These are phyloP conservation scores for Spizellomyces punctatus DNA, from an alignment of 192 early-diverging fungal genomes.

Conservation along the genomic window DNA sequence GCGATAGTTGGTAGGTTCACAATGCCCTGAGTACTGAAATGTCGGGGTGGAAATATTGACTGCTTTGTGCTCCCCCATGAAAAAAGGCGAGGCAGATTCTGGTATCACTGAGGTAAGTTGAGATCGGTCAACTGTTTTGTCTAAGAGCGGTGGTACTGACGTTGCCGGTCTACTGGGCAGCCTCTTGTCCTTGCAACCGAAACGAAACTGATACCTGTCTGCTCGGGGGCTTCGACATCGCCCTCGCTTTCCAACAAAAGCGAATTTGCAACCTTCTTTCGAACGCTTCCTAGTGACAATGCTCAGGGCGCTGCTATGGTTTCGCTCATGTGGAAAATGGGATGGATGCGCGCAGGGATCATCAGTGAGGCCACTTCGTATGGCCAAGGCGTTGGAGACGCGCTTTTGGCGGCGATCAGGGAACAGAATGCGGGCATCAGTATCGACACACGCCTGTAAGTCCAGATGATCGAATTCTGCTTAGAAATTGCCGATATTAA, in stretches of 20 bases:
- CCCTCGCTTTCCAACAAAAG: conserved; percentile 28
- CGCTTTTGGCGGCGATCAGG: not conserved
- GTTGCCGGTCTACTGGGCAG: not conserved
- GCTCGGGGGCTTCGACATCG: conserved; percentile 38
- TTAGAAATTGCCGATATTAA: not conserved
- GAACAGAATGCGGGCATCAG: not conserved
- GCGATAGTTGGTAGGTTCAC: not conserved
- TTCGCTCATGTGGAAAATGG: conserved; percentile 12
- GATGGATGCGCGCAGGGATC: conserved; percentile 26
- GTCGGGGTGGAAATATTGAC: too few species aligned
- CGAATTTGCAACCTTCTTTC: conserved; percentile 44
- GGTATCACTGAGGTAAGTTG: not conserved
- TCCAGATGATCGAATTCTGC: not conserved
- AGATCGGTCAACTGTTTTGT: too few species aligned
- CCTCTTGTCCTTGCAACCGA: not conserved
- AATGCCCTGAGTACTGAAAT: too few species aligned
- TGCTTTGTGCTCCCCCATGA: too few species aligned
- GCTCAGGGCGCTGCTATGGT: conserved; percentile 35
- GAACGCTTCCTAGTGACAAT: conserved; percentile 37
- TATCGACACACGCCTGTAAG: not conserved
- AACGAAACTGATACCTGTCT: conserved; percentile 27
- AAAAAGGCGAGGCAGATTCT: not conserved
- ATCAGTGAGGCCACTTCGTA: not conserved
- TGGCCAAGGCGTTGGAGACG: not conserved
- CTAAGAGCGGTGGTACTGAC: too few species aligned